These are phyloP conservation scores for Aspergillus flavus DNA, from an alignment of 2,329 filamentous ascomycete genomes.

Conservation along the genomic window DNA sequence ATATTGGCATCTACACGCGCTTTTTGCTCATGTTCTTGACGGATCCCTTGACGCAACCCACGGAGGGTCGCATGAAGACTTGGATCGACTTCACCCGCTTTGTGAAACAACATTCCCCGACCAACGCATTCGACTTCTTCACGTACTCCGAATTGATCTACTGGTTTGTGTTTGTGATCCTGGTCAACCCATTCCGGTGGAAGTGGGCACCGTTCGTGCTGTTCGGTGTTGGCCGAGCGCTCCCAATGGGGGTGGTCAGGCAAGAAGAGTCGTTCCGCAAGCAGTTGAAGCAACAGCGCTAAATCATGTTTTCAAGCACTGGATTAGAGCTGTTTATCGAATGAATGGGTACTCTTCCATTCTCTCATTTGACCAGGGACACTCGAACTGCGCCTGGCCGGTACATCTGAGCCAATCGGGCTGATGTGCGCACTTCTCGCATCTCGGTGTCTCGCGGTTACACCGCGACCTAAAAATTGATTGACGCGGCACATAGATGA, in stretches of 20 bases:
- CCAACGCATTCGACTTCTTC: conserved; percentile 83
- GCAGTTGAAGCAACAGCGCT: conserved; percentile 30
- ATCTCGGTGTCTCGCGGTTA: no score
- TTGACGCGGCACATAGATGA: background rate
- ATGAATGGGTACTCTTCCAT: background rate
- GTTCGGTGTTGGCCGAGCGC: conserved; percentile 67
- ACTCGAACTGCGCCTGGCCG: no score
- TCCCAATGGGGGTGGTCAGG: conserved; percentile 69
- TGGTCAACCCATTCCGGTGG: conserved; percentile 84
- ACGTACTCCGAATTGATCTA: conserved; percentile 83
- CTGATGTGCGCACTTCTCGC: no score
- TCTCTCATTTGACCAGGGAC: no score
- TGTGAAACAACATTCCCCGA: conserved; percentile 70
- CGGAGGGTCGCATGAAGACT: conserved; percentile 73
- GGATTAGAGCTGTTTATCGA: no score
- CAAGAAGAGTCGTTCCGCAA: conserved; percentile 58
- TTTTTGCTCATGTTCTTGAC: conserved; percentile 84
- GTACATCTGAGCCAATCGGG: no score
- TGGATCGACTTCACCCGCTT: conserved; percentile 84
- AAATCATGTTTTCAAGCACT: background rate
- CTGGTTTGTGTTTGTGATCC: conserved; percentile 80
- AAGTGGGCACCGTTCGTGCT: conserved; percentile 88
- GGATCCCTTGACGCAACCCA: conserved; percentile 74
- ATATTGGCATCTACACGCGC: conserved; percentile 86
- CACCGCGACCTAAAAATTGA: background rate